Evolutionary conservation across 148 eudicot species (phyloP).

Genomic region (Hydrangea macrophylla): DNA sequence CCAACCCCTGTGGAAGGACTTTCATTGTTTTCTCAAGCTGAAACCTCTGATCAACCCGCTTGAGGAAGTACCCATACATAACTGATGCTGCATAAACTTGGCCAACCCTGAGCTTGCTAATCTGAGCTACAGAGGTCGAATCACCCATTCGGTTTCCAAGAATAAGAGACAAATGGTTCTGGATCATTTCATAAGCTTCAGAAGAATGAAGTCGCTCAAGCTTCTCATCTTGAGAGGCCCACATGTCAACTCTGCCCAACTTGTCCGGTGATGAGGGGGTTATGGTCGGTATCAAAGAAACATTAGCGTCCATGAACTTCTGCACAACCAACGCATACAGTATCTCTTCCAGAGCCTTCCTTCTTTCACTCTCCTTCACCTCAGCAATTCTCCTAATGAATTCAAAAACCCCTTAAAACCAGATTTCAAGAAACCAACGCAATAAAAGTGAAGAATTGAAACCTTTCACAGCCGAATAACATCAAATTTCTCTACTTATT

Average conservation of each 20-base stretch:
- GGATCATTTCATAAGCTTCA: conserved; percentile 94
- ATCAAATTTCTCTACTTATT: neutral
- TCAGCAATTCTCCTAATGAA: conserved; percentile 89
- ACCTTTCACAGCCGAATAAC: neutral
- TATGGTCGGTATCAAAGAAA: conserved; percentile 65
- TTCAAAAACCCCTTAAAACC: neutral
- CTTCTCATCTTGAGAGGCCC: conserved; percentile 63
- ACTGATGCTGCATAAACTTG: conserved; percentile 97
- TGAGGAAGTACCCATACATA: conserved; percentile 96
- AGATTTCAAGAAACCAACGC: neutral
- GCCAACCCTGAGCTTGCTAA: conserved; percentile 87
- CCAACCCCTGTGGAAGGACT: conserved; percentile 56
- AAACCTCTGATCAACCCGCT: conserved; percentile 85
- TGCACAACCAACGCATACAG: conserved; percentile 82
- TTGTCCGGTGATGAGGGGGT: conserved; percentile 47
- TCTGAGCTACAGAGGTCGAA: conserved; percentile 58
- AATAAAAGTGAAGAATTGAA: neutral
- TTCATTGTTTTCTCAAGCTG: conserved; percentile 90
- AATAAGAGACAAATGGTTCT: conserved; percentile 82
- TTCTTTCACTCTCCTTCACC: conserved; percentile 85
- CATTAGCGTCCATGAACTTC: conserved; percentile 82
- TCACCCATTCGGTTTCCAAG: conserved; percentile 73
- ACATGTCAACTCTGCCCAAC: conserved; percentile 57
- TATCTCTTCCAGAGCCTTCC: conserved; percentile 79
- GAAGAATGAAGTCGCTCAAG: conserved; percentile 74